These are phyloP conservation scores for Myxozyma monticola DNA, from an alignment of 805 yeast genomes.

Conservation along the genomic window DNA sequence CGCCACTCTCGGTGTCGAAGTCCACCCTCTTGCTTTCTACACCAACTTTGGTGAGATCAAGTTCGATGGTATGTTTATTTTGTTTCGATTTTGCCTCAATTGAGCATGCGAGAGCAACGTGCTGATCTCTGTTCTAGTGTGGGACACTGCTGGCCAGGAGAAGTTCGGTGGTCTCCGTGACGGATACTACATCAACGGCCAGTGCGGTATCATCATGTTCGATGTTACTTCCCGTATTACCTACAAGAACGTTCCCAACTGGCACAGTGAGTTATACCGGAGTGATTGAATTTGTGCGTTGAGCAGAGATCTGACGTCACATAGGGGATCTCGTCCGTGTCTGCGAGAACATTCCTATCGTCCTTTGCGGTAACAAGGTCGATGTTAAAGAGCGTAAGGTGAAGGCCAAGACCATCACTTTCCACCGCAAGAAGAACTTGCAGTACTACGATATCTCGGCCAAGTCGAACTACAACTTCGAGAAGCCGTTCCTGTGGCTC, in stretches of 20 bases:
- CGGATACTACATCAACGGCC: conserved; percentile 99
- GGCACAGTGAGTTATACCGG: conserved; percentile 94
- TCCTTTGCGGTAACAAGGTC: conserved; percentile 98
- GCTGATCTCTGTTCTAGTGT: conserved; percentile 49
- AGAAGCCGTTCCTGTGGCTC: conserved; percentile 99
- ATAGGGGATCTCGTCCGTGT: conserved; percentile 87
- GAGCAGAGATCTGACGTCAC: not conserved
- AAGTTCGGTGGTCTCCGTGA: conserved; percentile 99
- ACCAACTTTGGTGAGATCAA: conserved; percentile 98
- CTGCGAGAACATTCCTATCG: conserved; percentile 99
- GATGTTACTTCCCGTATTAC: conserved; percentile 99
- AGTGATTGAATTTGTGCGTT: not conserved
- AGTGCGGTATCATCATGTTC: conserved; percentile 99
- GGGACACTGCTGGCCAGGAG: conserved; percentile 99
- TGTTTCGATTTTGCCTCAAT: not conserved
- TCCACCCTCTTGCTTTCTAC: conserved; percentile 96
- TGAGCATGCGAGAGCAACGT: not conserved
- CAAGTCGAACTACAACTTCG: conserved; percentile 98
- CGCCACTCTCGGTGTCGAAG: conserved; percentile 99
- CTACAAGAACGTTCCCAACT: conserved; percentile 99
- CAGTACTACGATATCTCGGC: conserved; percentile 99
- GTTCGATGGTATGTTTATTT: conserved; percentile 56
- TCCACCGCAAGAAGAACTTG: conserved; percentile 99
- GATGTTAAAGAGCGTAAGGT: conserved; percentile 99
- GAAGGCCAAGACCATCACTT: conserved; percentile 99